phyloP scores from a whole-genome alignment of 176 grass and related monocot species.

The Cymbopogon citratus region DNA sequence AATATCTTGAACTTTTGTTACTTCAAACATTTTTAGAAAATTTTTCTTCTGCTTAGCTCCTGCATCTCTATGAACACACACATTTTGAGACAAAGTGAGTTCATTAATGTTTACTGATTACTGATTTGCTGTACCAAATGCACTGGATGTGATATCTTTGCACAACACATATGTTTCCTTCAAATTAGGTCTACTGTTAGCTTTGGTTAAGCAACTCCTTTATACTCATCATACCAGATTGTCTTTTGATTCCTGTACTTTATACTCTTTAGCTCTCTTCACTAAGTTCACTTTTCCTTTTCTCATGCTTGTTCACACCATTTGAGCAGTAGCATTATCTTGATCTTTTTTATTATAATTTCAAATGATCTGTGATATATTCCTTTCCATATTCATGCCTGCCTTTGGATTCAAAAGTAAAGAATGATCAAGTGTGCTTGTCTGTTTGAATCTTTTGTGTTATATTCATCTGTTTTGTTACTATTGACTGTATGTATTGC shows the following conservation, averaged over 20 bases:
- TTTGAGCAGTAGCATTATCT: background rate
- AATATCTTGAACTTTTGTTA: background rate
- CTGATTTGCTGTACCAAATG: background rate
- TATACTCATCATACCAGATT: background rate
- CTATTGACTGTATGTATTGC: background rate
- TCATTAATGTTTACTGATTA: background rate
- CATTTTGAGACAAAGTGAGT: background rate
- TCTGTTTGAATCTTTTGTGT: background rate
- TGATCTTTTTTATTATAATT: background rate
- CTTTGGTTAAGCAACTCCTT: background rate
- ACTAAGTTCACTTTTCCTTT: background rate
- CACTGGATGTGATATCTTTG: background rate
- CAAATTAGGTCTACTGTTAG: background rate
- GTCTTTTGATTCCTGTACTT: constrained; percentile 18
- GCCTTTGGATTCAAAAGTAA: constrained; percentile 2
- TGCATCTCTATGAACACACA: background rate
- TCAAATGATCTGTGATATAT: background rate
- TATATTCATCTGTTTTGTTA: background rate
- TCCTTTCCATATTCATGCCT: background rate
- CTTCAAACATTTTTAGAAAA: background rate
- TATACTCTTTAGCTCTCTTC: background rate
- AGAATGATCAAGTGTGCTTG: background rate
- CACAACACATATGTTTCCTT: background rate
- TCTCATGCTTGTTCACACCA: background rate
- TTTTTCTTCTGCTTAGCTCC: background rate